Evolutionary conservation across 2,329 filamentous ascomycete genomes (phyloP).

Genomic region (Basipetospora chlamydospora): DNA sequence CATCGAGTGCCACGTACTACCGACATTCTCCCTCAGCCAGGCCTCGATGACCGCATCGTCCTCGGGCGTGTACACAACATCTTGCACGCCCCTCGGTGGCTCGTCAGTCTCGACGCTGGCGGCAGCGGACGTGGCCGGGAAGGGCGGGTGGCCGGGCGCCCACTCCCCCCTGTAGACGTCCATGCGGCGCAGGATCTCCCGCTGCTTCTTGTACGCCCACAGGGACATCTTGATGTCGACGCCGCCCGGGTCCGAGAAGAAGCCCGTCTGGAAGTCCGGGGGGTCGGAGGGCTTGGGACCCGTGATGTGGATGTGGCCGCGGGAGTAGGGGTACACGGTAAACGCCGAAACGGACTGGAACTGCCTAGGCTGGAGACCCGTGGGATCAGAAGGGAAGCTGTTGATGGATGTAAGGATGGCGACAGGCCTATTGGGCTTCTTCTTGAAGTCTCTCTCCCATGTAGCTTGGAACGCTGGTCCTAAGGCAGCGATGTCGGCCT

Average conservation of each 20-base stretch:
- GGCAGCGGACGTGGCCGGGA: constrained; percentile 24
- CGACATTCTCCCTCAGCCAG: constrained; percentile 21
- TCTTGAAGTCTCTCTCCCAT: constrained; percentile 41
- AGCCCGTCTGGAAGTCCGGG: constrained; percentile 43
- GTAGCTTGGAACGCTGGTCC: constrained; percentile 35
- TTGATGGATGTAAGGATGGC: constrained; percentile 25
- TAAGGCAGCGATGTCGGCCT: constrained; percentile 34
- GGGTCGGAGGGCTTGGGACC: constrained; percentile 24
- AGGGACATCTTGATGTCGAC: constrained; percentile 42
- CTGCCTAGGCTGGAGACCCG: constrained; percentile 22
- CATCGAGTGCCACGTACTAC: constrained; percentile 27
- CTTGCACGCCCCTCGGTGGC: constrained; percentile 13
- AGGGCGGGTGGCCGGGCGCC: constrained; percentile 24
- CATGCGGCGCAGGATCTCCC: constrained; percentile 44
- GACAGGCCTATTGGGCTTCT: constrained; percentile 27
- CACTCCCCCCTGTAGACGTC: constrained; percentile 32
- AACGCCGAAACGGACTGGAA: constrained; percentile 39
- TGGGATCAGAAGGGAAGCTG: constrained; percentile 28
- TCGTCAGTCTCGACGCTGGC: constrained; percentile 13
- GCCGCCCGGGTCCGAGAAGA: constrained; percentile 32
- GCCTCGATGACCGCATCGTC: constrained; percentile 33
- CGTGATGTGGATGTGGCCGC: constrained; percentile 46
- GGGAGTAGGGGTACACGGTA: constrained; percentile 45
- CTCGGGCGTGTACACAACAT: constrained; percentile 32
- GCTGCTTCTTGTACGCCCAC: constrained; percentile 49